These are phyloP conservation scores for Xylaria venustula DNA, from an alignment of 495 filamentous ascomycete species.

Conservation along the genomic window DNA sequence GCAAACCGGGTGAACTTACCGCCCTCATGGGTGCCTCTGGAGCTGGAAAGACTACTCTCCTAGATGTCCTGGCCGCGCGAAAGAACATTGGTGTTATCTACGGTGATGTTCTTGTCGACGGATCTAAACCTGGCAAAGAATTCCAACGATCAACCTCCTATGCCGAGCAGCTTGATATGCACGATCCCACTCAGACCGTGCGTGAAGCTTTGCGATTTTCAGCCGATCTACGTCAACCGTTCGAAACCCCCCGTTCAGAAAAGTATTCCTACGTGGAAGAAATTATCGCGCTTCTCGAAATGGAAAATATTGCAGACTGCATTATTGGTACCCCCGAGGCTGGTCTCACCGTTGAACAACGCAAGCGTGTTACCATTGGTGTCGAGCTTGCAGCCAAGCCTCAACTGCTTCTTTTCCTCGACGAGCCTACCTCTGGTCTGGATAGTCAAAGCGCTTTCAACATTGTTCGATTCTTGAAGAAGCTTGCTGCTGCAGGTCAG, in stretches of 20 bases:
- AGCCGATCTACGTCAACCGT: slow-evolving; percentile 76
- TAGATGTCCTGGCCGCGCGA: slow-evolving; percentile 73
- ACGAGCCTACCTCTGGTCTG: slow-evolving; percentile 87
- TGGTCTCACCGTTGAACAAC: slow-evolving; percentile 87
- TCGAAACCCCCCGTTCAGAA: slow-evolving; percentile 62
- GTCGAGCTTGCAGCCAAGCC: slow-evolving; percentile 87
- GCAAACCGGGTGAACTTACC: slow-evolving; percentile 74
- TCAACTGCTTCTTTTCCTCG: slow-evolving; percentile 80
- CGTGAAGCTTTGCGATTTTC: slow-evolving; percentile 84
- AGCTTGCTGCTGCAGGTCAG: slow-evolving; percentile 78
- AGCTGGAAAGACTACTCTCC: slow-evolving; percentile 81
- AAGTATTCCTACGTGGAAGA: slow-evolving; percentile 84
- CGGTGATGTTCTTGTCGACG: slow-evolving; percentile 76
- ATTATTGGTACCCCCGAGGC: slow-evolving; percentile 74
- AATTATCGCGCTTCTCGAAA: slow-evolving; percentile 75
- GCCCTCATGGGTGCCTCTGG: slow-evolving; percentile 84
- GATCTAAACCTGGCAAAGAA: slow-evolving; percentile 58
- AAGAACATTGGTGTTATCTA: slow-evolving; percentile 77
- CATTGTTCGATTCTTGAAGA: slow-evolving; percentile 83
- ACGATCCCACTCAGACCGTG: slow-evolving; percentile 74
- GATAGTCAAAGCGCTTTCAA: slow-evolving; percentile 86
- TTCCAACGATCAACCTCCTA: slow-evolving; percentile 80
- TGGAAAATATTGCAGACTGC: slow-evolving; percentile 80
- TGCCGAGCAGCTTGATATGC: slow-evolving; percentile 80
- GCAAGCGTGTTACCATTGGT: slow-evolving; percentile 88